Base-by-base conservation (phyloP, 75 land plant genomes). In the Pinus taeda region DNA sequence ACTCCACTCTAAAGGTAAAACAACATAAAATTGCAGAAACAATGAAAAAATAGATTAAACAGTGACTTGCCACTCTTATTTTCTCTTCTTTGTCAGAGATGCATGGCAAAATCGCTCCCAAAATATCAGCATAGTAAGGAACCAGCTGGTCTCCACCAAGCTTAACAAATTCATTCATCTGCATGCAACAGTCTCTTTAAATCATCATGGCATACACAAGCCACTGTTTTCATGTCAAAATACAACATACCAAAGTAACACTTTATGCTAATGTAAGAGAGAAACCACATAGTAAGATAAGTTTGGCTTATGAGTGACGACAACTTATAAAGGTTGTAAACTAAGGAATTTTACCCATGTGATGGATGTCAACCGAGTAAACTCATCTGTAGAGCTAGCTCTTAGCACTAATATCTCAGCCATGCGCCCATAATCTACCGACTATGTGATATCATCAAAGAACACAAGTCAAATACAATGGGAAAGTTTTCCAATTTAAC, bases 371-470 rank as follows among this genome's bases (percentile, higher is more conserved):
- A 86, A 79, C 11, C 99, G 85, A 59, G 99, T 97, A 79, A 95
- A 97, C 73, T 95, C 99, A 86, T 97, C 99, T 61, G 88, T 74
- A 72, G 96, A 93, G 70, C 57, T 78, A 11, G 99, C 99, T 84
- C 99, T 89, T 61, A 90, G 91, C 3, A 97, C 98, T 77, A 97
- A 83, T 75, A 97, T 97, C 81, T 95, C 94, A 84, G 99, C 94
- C 99, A 97, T 95, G 64, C 98, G 91, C 74, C 98, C 99, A 95
- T 97, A 97, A 88, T 97, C 99, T 83, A 97, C 98, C 78, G 95
- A 95, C 99, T 97, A 84, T 66, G 77, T 9, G 13, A 42, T n/a
- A 69, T 65, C 72, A 62, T 29, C 24, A 69, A 69, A 69, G 45
- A 53, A 69, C 21, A 7, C 53, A 69, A 42, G 72, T 3, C 72